phyloP scores from a whole-genome alignment of 2,329 filamentous ascomycete genomes.

The Stagonosporopsis tanaceti region DNA sequence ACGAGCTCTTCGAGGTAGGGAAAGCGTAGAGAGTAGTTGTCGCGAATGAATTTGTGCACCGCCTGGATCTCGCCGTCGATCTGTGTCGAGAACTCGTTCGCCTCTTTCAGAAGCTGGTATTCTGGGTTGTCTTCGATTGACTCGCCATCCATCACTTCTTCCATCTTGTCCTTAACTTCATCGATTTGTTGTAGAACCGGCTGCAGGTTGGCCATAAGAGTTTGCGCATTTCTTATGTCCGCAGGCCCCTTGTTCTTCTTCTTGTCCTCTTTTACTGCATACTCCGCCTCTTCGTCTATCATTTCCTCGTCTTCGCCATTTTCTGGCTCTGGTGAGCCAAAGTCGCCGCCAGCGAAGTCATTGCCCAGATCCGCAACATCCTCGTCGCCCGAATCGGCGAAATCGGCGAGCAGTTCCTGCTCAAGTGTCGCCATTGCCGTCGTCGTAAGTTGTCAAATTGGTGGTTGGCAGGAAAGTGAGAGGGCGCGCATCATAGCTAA shows the following conservation, averaged over 20 bases:
- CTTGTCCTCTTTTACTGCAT: slow-evolving; percentile 62
- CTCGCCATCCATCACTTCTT: slow-evolving; percentile 72
- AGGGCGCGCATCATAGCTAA: slow-evolving; percentile 20
- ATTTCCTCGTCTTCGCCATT: slow-evolving; percentile 68
- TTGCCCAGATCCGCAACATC: slow-evolving; percentile 47
- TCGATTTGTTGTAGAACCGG: slow-evolving; percentile 74
- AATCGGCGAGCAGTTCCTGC: slow-evolving; percentile 91
- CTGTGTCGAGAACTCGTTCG: slow-evolving; percentile 87
- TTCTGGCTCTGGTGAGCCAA: slow-evolving; percentile 50
- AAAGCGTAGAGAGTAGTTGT: slow-evolving; percentile 93
- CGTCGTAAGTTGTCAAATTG: slow-evolving; percentile 1
- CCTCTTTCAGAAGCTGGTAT: slow-evolving; percentile 86
- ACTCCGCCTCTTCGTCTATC: slow-evolving; percentile 67
- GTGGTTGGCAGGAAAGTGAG: slow-evolving; percentile 11
- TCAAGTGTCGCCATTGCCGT: slow-evolving; percentile 79
- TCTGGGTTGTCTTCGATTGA: slow-evolving; percentile 92
- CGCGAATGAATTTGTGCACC: slow-evolving; percentile 94
- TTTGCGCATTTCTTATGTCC: slow-evolving; percentile 81
- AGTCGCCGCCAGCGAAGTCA: slow-evolving; percentile 48
- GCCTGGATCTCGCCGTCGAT: slow-evolving; percentile 93
- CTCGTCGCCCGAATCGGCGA: slow-evolving; percentile 79
- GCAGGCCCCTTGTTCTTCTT: slow-evolving; percentile 71
- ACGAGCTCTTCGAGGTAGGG: slow-evolving; percentile 91
- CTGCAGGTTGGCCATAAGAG: slow-evolving; percentile 80
- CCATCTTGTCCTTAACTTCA: slow-evolving; percentile 68